Evolutionary conservation across 768 basidiomycete genomes (phyloP).

Genomic region (Multifurca ochricompacta): DNA sequence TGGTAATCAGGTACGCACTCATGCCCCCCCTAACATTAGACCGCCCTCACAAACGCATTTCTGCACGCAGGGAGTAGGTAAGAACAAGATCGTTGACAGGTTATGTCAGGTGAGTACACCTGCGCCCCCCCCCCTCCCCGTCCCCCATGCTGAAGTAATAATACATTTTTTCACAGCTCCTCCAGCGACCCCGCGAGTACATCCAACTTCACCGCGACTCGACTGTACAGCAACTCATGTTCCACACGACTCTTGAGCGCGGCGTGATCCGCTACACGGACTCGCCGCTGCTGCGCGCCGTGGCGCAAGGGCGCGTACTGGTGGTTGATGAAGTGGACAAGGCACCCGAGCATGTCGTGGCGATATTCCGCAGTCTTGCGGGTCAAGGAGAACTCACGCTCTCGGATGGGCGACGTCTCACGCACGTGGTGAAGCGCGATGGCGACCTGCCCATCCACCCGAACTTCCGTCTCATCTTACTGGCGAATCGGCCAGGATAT

Average conservation of each 20-base stretch:
- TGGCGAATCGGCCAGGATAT: conserved; percentile 65
- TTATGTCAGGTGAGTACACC: conserved; percentile 45
- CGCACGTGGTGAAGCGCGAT: conserved; percentile 37
- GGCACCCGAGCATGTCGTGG: conserved; percentile 65
- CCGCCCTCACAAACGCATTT: too few relatives aligned
- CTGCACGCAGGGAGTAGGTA: conserved; percentile 54
- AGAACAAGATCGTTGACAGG: conserved; percentile 64
- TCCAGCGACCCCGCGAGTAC: conserved; percentile 58
- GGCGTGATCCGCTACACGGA: conserved; percentile 55
- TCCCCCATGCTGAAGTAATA: too few relatives aligned
- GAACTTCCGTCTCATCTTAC: conserved; percentile 52
- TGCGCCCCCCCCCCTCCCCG: too few relatives aligned
- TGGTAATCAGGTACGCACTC: conserved; percentile 60
- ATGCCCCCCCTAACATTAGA: too few relatives aligned
- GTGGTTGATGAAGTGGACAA: conserved; percentile 70
- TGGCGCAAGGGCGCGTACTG: conserved; percentile 53
- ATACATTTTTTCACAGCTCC: too few relatives aligned
- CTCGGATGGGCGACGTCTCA: conserved; percentile 53
- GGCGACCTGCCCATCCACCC: conserved; percentile 55
- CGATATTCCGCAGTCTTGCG: conserved; percentile 64
- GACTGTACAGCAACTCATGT: conserved; percentile 65
- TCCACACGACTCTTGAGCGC: conserved; percentile 50
- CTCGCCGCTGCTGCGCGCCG: conserved; percentile 59
- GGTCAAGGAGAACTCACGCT: conserved; percentile 58
- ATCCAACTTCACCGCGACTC: conserved; percentile 65